phyloP scores from a whole-genome alignment of 2,329 filamentous ascomycete species.

The Stachybotrys elegans region DNA sequence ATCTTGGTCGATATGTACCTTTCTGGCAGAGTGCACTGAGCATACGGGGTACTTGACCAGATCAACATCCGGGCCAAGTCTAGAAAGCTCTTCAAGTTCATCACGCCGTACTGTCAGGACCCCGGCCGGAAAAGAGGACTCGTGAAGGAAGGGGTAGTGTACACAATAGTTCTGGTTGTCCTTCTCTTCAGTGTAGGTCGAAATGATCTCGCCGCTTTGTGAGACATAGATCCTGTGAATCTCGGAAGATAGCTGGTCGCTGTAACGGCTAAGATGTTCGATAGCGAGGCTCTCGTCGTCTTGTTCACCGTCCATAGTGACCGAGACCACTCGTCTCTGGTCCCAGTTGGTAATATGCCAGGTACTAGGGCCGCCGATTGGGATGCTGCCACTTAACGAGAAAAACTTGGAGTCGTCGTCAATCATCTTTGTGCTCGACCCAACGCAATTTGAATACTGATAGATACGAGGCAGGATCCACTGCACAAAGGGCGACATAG shows the following conservation, averaged over 20 bases:
- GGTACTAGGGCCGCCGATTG: constrained; percentile 17
- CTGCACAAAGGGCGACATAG: no score
- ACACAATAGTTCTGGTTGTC: constrained; percentile 20
- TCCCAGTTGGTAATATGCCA: constrained; percentile 23
- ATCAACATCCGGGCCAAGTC: constrained; percentile 20
- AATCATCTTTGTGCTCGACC: no score
- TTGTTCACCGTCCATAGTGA: constrained; percentile 22
- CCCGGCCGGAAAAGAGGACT: constrained; percentile 10
- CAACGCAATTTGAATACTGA: no score
- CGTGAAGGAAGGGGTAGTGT: constrained; percentile 18
- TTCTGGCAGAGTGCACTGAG: constrained; percentile 3
- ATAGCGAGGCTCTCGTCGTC: constrained; percentile 19
- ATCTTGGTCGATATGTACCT: constrained; percentile 7
- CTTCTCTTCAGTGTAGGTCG: constrained; percentile 14
- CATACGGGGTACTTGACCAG: constrained; percentile 17
- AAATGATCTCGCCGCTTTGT: constrained; percentile 15
- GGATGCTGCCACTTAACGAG: constrained; percentile 6
- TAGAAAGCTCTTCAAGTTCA: constrained; percentile 19
- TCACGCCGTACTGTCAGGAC: constrained; percentile 14
- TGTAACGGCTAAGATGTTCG: constrained; percentile 14
- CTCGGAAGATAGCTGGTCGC: constrained; percentile 6
- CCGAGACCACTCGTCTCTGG: constrained; percentile 18
- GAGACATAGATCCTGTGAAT: constrained; percentile 18
- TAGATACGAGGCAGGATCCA: no score
- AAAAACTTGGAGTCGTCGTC: constrained; percentile 10